These are phyloP conservation scores for Pythium scleroteichum DNA, from an alignment of 352 stramenopile genomes.

Conservation along the genomic window DNA sequence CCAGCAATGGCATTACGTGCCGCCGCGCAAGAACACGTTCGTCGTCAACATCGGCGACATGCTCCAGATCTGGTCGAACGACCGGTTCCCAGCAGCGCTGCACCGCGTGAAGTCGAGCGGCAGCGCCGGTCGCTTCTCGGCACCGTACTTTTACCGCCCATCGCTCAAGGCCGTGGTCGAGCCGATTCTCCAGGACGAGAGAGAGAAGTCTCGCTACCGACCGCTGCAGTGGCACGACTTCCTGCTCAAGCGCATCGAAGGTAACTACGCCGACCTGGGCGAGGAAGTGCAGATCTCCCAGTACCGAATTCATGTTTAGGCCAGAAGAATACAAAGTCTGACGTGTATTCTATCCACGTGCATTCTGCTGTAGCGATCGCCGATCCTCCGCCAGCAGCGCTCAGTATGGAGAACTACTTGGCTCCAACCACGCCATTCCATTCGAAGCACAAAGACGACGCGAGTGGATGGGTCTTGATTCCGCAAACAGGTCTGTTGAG, in stretches of 20 bases:
- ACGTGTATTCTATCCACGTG: no score
- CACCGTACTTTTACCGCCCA: conserved; percentile 70
- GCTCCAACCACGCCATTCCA: no score
- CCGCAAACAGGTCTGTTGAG: no score
- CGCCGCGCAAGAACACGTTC: conserved; percentile 43
- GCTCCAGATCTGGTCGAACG: conserved; percentile 60
- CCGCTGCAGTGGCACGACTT: conserved; percentile 90
- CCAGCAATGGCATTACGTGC: conserved; percentile 46
- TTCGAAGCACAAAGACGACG: no score
- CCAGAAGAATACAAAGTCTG: no score
- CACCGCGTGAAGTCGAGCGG: conserved; percentile 50
- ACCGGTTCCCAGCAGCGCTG: conserved; percentile 45
- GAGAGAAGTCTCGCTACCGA: conserved; percentile 56
- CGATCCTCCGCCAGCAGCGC: no score
- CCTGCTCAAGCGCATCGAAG: conserved; percentile 78
- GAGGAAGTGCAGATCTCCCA: conserved; percentile 92
- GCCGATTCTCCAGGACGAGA: conserved; percentile 49
- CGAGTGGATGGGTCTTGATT: no score
- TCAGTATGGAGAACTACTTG: no score
- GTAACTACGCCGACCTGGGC: conserved; percentile 90
- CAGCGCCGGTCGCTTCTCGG: conserved; percentile 39
- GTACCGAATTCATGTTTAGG: conserved; percentile 30
- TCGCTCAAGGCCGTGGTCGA: conserved; percentile 56
- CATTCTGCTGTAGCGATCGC: no score
- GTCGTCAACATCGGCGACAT: conserved; percentile 69